Base-by-base conservation (phyloP, 2,329 filamentous ascomycete genomes). In the Paraconiothyrium brasiliense region DNA sequence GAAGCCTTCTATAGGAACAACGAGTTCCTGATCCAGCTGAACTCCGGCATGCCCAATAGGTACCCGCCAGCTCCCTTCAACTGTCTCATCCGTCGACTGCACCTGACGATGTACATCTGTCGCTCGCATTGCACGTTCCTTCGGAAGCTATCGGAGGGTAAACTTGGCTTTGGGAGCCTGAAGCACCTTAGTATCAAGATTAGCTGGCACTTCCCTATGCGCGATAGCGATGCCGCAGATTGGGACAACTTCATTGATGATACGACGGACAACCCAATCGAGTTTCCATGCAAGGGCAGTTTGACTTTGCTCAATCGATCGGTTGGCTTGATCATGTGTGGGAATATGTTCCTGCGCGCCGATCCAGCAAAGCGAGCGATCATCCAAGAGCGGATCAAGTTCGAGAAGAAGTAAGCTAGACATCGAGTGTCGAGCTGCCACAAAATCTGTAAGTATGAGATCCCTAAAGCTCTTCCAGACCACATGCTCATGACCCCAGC, bases 111-210 rank as follows among this genome's bases (percentile, higher is more conserved):
- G 46, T 48, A 16, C 46, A 48, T 48, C 27, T 13, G 20, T 5
- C 46, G 13, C 22, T 27, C 37, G 13, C 37, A 41, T 6, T 41
- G 37, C 13, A 16, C 11, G 11, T 41, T 41, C 14, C 13, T 70
- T 57, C 39, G 20, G 7, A 46, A 27, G 16, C 43, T 46, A 22
- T 22, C 43, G 5, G 43, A 46, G 43, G 43, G 43, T 1, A 46
- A 13, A 9, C 43, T 46, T 5, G 43, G 43, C 22, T 46, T 46
- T n/a, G 43, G 10, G 14, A 22, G 10, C 20, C 43, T 51, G n/a
- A 51, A n/a, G 30, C 37, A 11, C 16, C 7, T 20, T 22, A 6
- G 32, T 35, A 35, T 35, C 22, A 4, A 20, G 7, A 13, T 46
- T n/a, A 46, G 22, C 22, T 46, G 43, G 43, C n/a, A 27, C 43